phyloP scores from a whole-genome alignment of 306 rosid genomes.

The Erythrophleum fordii region DNA sequence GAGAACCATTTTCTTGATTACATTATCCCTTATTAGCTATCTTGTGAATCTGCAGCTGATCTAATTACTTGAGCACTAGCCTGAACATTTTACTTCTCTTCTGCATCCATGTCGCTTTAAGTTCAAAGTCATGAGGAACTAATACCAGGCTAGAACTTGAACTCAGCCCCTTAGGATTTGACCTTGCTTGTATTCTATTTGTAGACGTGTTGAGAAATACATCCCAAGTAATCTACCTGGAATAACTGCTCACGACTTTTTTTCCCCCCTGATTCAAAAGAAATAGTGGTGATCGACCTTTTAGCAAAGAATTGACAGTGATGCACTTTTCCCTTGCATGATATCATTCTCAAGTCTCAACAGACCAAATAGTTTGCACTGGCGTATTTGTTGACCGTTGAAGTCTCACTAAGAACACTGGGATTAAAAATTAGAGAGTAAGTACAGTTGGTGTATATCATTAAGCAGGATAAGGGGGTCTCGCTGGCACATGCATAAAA shows the following conservation, averaged over 20 bases:
- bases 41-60: background rate
- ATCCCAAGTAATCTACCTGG: background rate
- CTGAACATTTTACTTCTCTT: background rate
- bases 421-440: background rate
- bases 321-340: background rate
- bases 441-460: background rate
- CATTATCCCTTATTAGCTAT: background rate
- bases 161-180: background rate
- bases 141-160: slow-evolving; percentile 17
- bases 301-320: background rate
- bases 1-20: slow-evolving; percentile 4
- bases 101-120: slow-evolving; percentile 1
- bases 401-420: background rate
- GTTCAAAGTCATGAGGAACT: background rate
- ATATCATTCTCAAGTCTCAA: background rate
- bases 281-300: background rate
- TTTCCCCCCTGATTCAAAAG: background rate
- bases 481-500: background rate
- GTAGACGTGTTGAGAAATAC: background rate
- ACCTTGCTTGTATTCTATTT: background rate
- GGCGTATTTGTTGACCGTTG: background rate
- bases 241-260: background rate
- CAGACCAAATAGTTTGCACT: background rate
- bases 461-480: background rate
- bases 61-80: slow-evolving; percentile 4